Conservation (phyloP, 371 early-diverging fungal genomes). For the Nosema muscidifuracis region DNA sequence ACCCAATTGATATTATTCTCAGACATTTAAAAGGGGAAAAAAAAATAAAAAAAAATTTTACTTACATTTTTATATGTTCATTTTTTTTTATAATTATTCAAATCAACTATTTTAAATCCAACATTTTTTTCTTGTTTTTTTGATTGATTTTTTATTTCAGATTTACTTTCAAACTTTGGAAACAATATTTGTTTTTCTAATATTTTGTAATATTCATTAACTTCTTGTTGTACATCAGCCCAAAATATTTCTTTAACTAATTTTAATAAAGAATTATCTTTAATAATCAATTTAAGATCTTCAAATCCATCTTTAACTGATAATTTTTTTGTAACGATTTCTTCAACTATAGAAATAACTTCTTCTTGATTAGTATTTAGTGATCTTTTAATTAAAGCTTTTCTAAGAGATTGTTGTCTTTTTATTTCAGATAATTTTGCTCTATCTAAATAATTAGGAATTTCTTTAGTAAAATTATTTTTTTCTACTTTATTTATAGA, state of each 20-base stretch:
- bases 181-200: slow-evolving; percentile 52
- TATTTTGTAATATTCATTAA: slow-evolving; percentile 32
- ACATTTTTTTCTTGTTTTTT: neutral
- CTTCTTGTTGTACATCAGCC: slow-evolving; percentile 28
- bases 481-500: neutral
- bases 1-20: slow-evolving; percentile 27
- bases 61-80: neutral
- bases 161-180: slow-evolving; percentile 41
- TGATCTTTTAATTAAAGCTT: slow-evolving; percentile 13
- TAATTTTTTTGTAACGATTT: slow-evolving; percentile 22
- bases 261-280: slow-evolving; percentile 33
- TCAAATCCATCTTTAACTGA: slow-evolving; percentile 3
- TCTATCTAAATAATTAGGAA: slow-evolving; percentile 54
- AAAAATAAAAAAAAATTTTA: neutral
- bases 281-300: slow-evolving; percentile 23
- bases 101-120: slow-evolving; percentile 36
- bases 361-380: slow-evolving; percentile 31
- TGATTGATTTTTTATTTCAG: neutral
- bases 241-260: slow-evolving; percentile 46
- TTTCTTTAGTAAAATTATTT: neutral
- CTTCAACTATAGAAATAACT: slow-evolving; percentile 24
- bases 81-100: slow-evolving; percentile 11
- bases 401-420: slow-evolving; percentile 17
- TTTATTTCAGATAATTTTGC: slow-evolving; percentile 25
- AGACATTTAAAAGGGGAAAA: neutral